These are phyloP conservation scores for Blastomyces percursus DNA, from an alignment of 2,329 filamentous ascomycete species.

Conservation along the genomic window DNA sequence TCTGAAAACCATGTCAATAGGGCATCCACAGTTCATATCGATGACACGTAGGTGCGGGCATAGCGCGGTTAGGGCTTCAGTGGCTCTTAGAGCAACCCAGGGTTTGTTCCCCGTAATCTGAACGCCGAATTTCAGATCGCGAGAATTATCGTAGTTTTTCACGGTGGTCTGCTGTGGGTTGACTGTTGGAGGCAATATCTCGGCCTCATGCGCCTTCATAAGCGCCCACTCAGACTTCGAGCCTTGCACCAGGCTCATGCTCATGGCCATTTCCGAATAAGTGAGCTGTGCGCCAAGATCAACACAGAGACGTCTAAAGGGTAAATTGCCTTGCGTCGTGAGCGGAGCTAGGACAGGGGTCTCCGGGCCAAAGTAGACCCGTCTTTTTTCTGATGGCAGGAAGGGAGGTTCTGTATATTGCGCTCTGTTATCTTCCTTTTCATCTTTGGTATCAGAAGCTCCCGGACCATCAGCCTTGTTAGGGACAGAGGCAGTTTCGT, in stretches of 20 bases:
- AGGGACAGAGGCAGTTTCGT: conserved; percentile 20
- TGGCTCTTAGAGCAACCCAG: conserved; percentile 79
- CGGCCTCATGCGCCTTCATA: conserved; percentile 81
- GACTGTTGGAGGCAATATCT: conserved; percentile 61
- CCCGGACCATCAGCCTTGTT: conserved; percentile 20
- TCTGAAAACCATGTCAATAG: conserved; percentile 87
- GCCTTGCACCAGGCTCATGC: conserved; percentile 78
- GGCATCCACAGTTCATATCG: conserved; percentile 94
- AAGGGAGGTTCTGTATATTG: conserved; percentile 77
- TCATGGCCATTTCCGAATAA: conserved; percentile 98
- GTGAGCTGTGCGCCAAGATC: conserved; percentile 85
- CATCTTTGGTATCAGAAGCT: conserved; percentile 28
- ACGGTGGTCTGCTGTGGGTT: conserved; percentile 46
- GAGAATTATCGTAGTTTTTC: conserved; percentile 66
- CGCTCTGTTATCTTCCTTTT: conserved; percentile 59
- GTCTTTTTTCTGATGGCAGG: conserved; percentile 82
- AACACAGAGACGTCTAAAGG: conserved; percentile 81
- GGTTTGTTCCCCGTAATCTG: conserved; percentile 91
- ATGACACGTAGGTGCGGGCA: conserved; percentile 80
- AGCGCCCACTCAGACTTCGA: conserved; percentile 89
- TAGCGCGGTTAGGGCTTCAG: conserved; percentile 64
- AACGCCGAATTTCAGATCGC: conserved; percentile 78
- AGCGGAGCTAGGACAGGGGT: conserved; percentile 89
- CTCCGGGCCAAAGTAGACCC: conserved; percentile 85
- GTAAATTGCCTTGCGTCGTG: conserved; percentile 92